phyloP scores from a whole-genome alignment of 2,329 filamentous ascomycete genomes.

The Dendrostoma leiphaemia region DNA sequence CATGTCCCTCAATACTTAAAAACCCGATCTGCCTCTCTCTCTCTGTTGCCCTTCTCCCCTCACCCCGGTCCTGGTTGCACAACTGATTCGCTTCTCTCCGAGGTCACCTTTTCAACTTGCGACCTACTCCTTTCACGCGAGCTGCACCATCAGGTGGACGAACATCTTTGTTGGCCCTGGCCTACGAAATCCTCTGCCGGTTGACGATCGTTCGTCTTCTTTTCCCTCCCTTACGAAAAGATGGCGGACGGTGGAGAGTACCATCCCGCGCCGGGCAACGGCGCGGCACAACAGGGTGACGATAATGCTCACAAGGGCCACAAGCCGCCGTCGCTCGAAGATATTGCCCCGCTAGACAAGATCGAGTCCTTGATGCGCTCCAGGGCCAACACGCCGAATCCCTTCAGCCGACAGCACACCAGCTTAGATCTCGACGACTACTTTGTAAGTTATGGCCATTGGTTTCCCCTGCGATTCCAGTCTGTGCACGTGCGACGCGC shows the following conservation, averaged over 20 bases:
- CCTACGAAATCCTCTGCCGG: too few species aligned
- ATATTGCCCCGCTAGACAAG: constrained; percentile 18
- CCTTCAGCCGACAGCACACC: constrained; percentile 29
- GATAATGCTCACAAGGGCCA: neutral
- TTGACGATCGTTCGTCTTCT: neutral
- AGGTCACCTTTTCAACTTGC: too few species aligned
- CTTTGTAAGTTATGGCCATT: constrained; percentile 37
- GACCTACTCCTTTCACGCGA: too few species aligned
- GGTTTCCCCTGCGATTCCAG: too few species aligned
- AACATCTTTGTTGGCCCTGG: too few species aligned
- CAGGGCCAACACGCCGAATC: constrained; percentile 26
- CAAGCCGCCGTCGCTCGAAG: constrained; percentile 10
- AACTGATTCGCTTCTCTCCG: too few species aligned
- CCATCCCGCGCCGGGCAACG: neutral
- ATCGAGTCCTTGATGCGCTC: constrained; percentile 28
- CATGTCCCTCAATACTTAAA: too few species aligned
- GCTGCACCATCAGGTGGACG: too few species aligned
- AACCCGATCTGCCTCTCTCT: too few species aligned
- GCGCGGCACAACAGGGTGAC: neutral
- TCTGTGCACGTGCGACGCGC: neutral
- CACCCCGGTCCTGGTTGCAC: too few species aligned
- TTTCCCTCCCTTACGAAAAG: neutral
- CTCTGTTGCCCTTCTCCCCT: too few species aligned
- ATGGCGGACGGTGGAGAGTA: constrained; percentile 20
- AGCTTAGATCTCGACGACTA: constrained; percentile 43